Base-by-base conservation (phyloP, 177 flowering plant genomes). In the Vitis hybrid region DNA sequence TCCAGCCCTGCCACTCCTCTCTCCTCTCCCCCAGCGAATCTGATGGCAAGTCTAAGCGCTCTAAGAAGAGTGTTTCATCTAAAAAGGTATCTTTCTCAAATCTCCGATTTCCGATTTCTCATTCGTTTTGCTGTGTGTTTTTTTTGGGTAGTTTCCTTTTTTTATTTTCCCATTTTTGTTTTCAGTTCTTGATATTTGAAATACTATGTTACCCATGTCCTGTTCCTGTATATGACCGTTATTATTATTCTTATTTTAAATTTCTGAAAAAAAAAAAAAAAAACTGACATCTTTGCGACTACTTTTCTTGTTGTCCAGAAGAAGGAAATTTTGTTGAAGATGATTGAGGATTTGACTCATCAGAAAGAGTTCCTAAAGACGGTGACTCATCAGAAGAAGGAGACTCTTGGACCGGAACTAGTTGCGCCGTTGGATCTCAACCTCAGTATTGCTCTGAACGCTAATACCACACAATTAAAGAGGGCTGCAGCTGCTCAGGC, bases 1-100 rank as follows among this genome's bases (percentile, higher is more conserved):
- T 13, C 80, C 0, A 86, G 86, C 50, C 90, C 90, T 35, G 71
- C 74, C 1, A 77, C 87, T 32, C 86, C 84, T 18, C 80, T 83
- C 12, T 79, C 80, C 7, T 81, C 68, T 58, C 78, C 9, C 82
- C 80, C 11, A 78, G 84, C 51, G 86, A 84, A 59, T 75, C 84
- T 9, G 88, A 84, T 13, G 81, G 70, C 1, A 81, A 71, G 65
- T 54, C 64, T 19, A 76, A 69, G 58, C 71, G 4, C 56, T 60
- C 71, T 56, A 86, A 69, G 68, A 35, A 4, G 7, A 35, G 46
- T 35, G 1, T 18, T 24, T 71, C 66, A 17, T 56, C 54, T 46
- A 78, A 78, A 71, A 78, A 66, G 80, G 84, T 81, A 69, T 13
- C n/a, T 60, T 14, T 49, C 50, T 32, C 24, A 48, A 50, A 49